These are phyloP conservation scores for Huntiella decipiens DNA, from an alignment of 2,329 filamentous ascomycete species.

Conservation along the genomic window DNA sequence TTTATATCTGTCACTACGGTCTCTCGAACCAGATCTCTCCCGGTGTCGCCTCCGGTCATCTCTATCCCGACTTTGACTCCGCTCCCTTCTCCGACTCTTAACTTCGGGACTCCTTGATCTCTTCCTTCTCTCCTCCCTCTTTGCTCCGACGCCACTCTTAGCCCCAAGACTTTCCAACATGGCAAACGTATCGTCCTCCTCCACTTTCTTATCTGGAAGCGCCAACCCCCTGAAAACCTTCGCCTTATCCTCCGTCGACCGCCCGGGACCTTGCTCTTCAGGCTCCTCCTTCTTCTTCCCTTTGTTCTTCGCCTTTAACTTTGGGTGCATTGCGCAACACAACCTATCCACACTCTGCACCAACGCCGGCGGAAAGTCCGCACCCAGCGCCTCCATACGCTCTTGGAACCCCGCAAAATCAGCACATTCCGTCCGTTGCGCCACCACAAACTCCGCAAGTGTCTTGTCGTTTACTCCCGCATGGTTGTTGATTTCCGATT, in stretches of 20 bases:
- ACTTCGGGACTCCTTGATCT: conserved; percentile 29
- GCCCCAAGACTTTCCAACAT: conserved; percentile 55
- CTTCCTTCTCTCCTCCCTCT: conserved; percentile 29
- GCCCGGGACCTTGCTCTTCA: neutral
- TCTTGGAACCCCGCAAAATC: conserved; percentile 55
- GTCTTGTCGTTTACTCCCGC: conserved; percentile 84
- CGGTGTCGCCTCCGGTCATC: conserved; percentile 28
- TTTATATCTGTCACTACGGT: conserved; percentile 17
- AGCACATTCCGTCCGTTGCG: conserved; percentile 60
- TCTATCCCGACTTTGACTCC: conserved; percentile 16
- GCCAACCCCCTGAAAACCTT: conserved; percentile 81
- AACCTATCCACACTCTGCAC: conserved; percentile 83
- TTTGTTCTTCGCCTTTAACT: conserved; percentile 42
- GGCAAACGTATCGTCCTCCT: conserved; percentile 82
- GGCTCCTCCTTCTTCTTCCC: conserved; percentile 27
- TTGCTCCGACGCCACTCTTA: conserved; percentile 22
- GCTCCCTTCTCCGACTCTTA: conserved; percentile 16
- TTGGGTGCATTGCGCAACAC: conserved; percentile 76
- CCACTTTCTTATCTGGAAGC: conserved; percentile 49
- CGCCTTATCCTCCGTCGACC: conserved; percentile 45
- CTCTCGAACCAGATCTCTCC: conserved; percentile 22
- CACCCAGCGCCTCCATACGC: conserved; percentile 56
- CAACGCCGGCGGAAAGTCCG: conserved; percentile 67
- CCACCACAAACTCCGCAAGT: conserved; percentile 89
- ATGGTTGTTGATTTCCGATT: conserved; percentile 86